Evolutionary conservation across 2,329 filamentous ascomycete species (phyloP).

Genomic region (Fusarium redolens): DNA sequence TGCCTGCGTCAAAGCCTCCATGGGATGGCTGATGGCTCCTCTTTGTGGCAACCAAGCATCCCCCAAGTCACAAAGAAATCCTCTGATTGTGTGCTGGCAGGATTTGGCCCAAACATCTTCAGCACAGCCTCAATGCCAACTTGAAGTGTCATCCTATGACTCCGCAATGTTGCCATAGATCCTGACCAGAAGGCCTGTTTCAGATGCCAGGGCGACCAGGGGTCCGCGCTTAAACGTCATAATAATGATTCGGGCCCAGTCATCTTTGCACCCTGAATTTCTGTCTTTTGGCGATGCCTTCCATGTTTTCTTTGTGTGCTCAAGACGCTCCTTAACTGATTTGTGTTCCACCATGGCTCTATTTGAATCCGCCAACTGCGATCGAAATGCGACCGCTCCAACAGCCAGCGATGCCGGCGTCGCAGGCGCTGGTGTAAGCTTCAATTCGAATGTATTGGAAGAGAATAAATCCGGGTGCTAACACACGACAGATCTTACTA

Average conservation of each 20-base stretch:
- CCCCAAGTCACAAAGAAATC: not conserved
- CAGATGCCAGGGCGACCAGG: slow-evolving; percentile 36
- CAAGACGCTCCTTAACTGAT: slow-evolving; percentile 10
- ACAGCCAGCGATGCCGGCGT: slow-evolving; percentile 67
- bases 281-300: slow-evolving; percentile 25
- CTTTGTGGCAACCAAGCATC: slow-evolving; percentile 5
- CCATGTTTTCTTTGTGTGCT: not conserved
- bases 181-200: slow-evolving; percentile 40
- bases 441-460: slow-evolving; percentile 50
- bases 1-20: not conserved
- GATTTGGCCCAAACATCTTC: slow-evolving; percentile 21
- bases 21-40: not conserved
- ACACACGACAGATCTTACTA: slow-evolving; percentile 56
- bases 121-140: slow-evolving; percentile 42
- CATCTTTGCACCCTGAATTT: slow-evolving; percentile 22
- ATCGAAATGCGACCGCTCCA: slow-evolving; percentile 60
- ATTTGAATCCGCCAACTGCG: slow-evolving; percentile 69
- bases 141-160: slow-evolving; percentile 38
- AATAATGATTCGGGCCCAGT: slow-evolving; percentile 29
- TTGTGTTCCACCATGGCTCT: slow-evolving; percentile 61
- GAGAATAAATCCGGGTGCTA: slow-evolving; percentile 6
- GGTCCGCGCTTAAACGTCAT: slow-evolving; percentile 48
- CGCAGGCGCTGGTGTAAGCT: slow-evolving; percentile 60
- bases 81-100: slow-evolving; percentile 36
- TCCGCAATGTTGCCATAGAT: slow-evolving; percentile 30